Evolutionary conservation across 2,329 filamentous ascomycete genomes (phyloP).

Genomic region (Didymella exigua): DNA sequence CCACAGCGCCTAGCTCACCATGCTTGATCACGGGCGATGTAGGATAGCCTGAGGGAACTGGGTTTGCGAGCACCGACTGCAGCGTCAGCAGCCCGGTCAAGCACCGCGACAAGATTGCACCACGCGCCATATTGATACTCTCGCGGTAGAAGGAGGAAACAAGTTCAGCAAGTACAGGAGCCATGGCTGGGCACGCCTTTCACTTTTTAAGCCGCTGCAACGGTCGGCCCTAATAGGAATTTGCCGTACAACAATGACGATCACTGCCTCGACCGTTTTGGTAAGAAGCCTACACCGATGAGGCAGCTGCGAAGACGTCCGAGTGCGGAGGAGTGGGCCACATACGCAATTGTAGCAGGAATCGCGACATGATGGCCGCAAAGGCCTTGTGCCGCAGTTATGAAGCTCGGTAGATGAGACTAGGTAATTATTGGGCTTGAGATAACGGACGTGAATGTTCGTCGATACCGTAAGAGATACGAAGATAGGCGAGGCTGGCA

Average conservation of each 20-base stretch:
- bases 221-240: slow-evolving; percentile 2
- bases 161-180: slow-evolving; percentile 13
- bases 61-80: slow-evolving; percentile 35
- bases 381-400: neutral
- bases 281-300: slow-evolving; percentile 13
- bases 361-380: slow-evolving; percentile 9
- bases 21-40: slow-evolving; percentile 23
- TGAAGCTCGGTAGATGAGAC: neutral
- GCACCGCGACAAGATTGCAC: slow-evolving; percentile 24
- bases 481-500: slow-evolving; percentile 6
- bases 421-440: slow-evolving; percentile 1
- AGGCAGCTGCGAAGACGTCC: slow-evolving; percentile 17
- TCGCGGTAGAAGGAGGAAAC: slow-evolving; percentile 17
- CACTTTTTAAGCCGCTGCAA: slow-evolving; percentile 16
- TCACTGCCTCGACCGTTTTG: slow-evolving; percentile 8
- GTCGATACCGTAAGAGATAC: slow-evolving; percentile 12
- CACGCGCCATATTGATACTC: slow-evolving; percentile 28
- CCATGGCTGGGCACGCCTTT: slow-evolving; percentile 8
- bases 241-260: slow-evolving; percentile 8
- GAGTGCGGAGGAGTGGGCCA: slow-evolving; percentile 4
- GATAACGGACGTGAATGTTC: neutral
- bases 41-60: slow-evolving; percentile 24
- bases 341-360: slow-evolving; percentile 11
- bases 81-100: slow-evolving; percentile 36
- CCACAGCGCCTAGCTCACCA: slow-evolving; percentile 52